Evolutionary conservation across 148 eudicot genomes (phyloP), one percentile per base, ranked within the genome.

Genomic region (Camellia lanceoleosa): DNA sequence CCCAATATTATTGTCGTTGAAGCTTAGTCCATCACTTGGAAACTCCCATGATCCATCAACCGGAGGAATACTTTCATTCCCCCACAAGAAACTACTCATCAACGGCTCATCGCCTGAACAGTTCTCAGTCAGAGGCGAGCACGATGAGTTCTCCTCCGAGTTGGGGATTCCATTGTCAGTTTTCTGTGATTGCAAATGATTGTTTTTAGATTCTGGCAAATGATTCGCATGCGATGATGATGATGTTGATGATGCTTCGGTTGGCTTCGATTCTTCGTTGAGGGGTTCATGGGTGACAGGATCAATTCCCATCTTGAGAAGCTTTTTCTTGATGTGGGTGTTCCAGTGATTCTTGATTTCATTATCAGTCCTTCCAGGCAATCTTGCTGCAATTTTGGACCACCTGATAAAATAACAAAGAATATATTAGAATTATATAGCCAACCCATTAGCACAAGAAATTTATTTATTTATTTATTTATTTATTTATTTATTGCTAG

Each of bases 301-400:
- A 79, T 95, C 96, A 79, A 95, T 90, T 14, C 99, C 99, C 97
- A 95, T 86, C 76, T 92, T 93, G 38, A 90, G 74, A 69, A 95
- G 99, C 74, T 93, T 93, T 77, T 95, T 95, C 89, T 95, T 95
- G 73, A 95, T 90, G 67, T 95, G 99, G 15, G 99, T 95, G 75
- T 95, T 95, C 99, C 99, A 95, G 59, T 92, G 97, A 80, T 95
- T 95, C 77, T 95, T 95, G 63, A 95, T 95, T 80, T 95, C 99
- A 14, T 95, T 95, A 75, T 95, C 99, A 4, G 99, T 95, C 58
- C 99, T 89, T 79, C 99, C 99, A 0, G 99, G 95, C 74, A 95
- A 84, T 75, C 87, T 88, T 72, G 97, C 87, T 2, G 99, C 99
- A 76, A 95, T 95, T 80, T 92, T 93, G 16, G 99, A 93, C 99